A percentile compares a stretch with the other conserved stretches of the same genome.
phyloP scores from a whole-genome alignment of 2,329 filamentous ascomycete species.

The Colletotrichum eremochloae region DNA sequence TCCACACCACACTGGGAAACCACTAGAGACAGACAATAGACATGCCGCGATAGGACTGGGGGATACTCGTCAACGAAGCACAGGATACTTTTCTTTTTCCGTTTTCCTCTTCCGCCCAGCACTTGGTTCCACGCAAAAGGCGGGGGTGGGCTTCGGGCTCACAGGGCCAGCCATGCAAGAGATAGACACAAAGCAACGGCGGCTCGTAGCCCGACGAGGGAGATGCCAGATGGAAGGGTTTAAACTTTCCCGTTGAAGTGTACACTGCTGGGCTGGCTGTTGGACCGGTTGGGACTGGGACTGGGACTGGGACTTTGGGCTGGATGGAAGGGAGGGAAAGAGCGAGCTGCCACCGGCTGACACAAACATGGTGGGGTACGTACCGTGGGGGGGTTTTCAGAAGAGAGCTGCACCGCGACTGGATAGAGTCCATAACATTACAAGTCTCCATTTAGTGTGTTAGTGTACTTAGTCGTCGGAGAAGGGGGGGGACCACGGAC shows the following conservation, averaged over 20 bases:
- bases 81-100: not conserved
- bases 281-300: not conserved
- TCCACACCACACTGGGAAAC: not conserved
- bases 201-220: conserved; percentile 15
- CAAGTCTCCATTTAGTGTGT: not conserved
- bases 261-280: not conserved
- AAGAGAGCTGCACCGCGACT: conserved; percentile 5
- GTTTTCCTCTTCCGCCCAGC: not conserved
- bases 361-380: not conserved
- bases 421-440: not conserved
- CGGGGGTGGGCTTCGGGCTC: not conserved
- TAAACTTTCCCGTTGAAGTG: not conserved
- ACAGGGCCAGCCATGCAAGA: no score
- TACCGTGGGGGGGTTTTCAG: not conserved
- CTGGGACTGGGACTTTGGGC: not conserved
- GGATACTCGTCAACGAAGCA: conserved; percentile 31
- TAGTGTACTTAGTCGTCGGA: no score
- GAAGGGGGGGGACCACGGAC: not conserved
- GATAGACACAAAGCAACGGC: no score
- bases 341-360: no score
- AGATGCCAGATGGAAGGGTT: conserved; percentile 1
- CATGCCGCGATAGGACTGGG: not conserved
- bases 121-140: not conserved
- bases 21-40: conserved; percentile 29
- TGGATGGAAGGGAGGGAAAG: not conserved